phyloP scores from a whole-genome alignment of 495 filamentous ascomycete genomes.

The Entonaema liquescens region DNA sequence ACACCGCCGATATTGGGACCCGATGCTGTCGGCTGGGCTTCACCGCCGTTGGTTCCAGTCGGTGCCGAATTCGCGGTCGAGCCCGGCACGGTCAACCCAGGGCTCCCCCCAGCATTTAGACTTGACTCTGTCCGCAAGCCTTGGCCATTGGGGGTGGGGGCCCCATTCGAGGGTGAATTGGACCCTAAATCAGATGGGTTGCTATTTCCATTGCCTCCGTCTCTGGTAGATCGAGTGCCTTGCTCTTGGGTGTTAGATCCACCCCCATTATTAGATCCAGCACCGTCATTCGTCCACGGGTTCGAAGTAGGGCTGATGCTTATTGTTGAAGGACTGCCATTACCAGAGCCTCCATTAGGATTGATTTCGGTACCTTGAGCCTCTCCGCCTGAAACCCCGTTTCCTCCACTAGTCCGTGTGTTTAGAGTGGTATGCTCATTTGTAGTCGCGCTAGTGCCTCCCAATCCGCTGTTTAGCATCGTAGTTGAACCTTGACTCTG shows the following conservation, averaged over 20 bases:
- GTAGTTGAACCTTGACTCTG: conserved; percentile 13
- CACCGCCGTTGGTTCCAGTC: conserved; percentile 4
- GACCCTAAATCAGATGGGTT: conserved; percentile 3
- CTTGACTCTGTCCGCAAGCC: conserved; percentile 7
- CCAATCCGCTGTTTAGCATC: conserved; percentile 5
- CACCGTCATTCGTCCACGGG: conserved; percentile 4
- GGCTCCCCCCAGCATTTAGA: conserved; percentile 6
- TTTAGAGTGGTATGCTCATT: conserved; percentile 11
- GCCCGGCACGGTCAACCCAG: conserved; percentile 9
- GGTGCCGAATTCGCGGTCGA: conserved; percentile 18
- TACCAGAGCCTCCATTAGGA: conserved; percentile 5
- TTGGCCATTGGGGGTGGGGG: conserved; percentile 2
- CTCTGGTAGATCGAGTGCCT: conserved; percentile 4
- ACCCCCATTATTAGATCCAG: not conserved
- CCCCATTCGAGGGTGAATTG: conserved; percentile 9
- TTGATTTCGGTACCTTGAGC: too few relatives aligned
- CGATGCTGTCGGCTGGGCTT: conserved; percentile 23
- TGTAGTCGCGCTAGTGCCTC: conserved; percentile 2
- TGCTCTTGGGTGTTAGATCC: conserved; percentile 2
- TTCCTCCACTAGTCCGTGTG: too few relatives aligned
- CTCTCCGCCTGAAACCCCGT: too few relatives aligned
- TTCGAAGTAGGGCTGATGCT: conserved; percentile 12
- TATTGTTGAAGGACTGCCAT: conserved; percentile 4
- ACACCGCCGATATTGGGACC: conserved; percentile 14
- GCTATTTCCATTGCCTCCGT: conserved; percentile 3